Percentiles rank a stretch among this genome's conserved stretches.
phyloP scores from a whole-genome alignment of 352 stramenopile species.

The Pythium biforme region DNA sequence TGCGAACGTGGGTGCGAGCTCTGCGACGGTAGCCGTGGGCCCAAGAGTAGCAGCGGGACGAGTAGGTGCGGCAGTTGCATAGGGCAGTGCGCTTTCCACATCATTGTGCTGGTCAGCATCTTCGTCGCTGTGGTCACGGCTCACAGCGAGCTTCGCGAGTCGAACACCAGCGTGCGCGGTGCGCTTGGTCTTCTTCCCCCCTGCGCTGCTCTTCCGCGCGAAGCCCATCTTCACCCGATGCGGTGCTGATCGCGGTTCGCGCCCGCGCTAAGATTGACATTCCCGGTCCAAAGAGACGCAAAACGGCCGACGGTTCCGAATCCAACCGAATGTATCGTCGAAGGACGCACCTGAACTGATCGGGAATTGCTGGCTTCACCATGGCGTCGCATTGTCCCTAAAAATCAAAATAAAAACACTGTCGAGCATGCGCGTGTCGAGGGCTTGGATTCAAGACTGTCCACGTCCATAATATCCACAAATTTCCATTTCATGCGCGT shows the following conservation, averaged over 20 bases:
- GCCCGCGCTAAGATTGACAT: conserved; percentile 7
- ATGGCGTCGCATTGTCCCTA: no score
- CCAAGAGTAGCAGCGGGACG: neutral
- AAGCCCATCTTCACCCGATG: conserved; percentile 12
- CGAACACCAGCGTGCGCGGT: conserved; percentile 46
- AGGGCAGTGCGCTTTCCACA: neutral
- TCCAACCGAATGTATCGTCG: neutral
- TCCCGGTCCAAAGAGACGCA: neutral
- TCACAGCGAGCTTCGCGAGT: conserved; percentile 36
- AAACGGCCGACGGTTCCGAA: neutral
- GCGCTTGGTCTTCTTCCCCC: conserved; percentile 24
- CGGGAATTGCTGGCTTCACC: no score
- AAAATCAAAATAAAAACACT: neutral
- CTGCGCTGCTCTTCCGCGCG: neutral
- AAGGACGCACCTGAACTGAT: no score
- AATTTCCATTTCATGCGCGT: conserved; percentile 15
- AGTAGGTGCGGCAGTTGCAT: neutral
- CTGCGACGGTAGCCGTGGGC: conserved; percentile 21
- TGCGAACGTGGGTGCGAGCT: conserved; percentile 44
- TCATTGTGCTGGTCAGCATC: neutral
- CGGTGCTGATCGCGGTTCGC: neutral
- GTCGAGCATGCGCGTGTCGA: neutral
- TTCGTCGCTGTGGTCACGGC: neutral
- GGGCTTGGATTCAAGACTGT: neutral
- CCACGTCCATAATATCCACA: conserved; percentile 8